Percentiles rank a stretch among this genome's conserved stretches.
These are phyloP conservation scores for Pseudogymnoascus sp. DNA, from an alignment of 2,329 filamentous ascomycete species.

Conservation along the genomic window DNA sequence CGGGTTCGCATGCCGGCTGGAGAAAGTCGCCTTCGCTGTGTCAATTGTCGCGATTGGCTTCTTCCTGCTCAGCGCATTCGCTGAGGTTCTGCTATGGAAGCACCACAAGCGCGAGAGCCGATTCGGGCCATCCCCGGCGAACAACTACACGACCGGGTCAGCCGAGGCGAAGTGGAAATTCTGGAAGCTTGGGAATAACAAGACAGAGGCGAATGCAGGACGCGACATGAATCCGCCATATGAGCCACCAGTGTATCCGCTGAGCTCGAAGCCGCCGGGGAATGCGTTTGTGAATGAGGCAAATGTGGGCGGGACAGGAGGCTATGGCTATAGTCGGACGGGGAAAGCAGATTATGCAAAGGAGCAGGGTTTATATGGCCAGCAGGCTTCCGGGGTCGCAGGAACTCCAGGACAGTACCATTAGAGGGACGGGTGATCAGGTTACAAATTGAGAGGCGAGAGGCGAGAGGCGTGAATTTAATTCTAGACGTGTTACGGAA, in stretches of 20 bases:
- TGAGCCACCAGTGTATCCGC: background rate
- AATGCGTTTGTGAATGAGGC: background rate
- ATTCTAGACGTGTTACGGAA: background rate
- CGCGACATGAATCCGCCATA: background rate
- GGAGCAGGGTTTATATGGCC: conserved; percentile 5
- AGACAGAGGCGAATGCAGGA: background rate
- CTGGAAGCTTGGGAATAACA: conserved; percentile 2
- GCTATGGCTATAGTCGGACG: conserved; percentile 4
- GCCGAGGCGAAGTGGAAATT: conserved; percentile 28
- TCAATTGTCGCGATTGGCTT: conserved; percentile 69
- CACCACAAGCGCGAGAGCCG: conserved; percentile 69
- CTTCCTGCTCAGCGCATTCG: conserved; percentile 64
- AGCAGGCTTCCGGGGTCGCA: background rate
- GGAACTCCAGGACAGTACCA: background rate
- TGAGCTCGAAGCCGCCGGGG: background rate
- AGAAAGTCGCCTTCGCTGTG: conserved; percentile 71
- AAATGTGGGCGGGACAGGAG: background rate
- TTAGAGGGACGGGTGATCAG: background rate
- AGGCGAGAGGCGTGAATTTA: background rate
- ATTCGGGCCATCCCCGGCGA: conserved; percentile 57
- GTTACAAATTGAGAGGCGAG: background rate
- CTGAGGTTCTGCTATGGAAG: conserved; percentile 61
- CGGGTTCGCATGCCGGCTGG: conserved; percentile 62
- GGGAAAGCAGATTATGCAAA: conserved; percentile 1
- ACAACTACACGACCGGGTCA: conserved; percentile 60